Percentiles rank a stretch among this genome's conserved stretches.
These are phyloP conservation scores for Aureobasidium sp. DNA, from an alignment of 2,329 filamentous ascomycete species.

Conservation along the genomic window DNA sequence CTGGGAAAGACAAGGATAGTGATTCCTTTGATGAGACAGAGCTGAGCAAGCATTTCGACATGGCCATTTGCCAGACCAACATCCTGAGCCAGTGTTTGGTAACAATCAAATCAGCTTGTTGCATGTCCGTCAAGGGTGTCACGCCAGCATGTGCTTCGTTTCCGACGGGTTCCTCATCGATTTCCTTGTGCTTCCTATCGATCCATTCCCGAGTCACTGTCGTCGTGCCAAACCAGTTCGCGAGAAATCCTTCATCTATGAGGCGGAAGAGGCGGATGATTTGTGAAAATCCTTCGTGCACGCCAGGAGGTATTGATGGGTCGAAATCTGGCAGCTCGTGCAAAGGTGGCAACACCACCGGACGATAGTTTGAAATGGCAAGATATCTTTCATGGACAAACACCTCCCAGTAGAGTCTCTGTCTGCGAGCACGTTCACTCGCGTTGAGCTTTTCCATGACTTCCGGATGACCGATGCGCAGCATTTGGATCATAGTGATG, in stretches of 20 bases:
- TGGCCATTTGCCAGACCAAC: constrained; percentile 44
- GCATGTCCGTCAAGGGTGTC: constrained; percentile 33
- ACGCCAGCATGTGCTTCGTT: constrained; percentile 15
- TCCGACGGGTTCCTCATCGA: constrained; percentile 32
- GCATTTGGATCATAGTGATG: constrained; percentile 40
- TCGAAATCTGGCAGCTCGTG: constrained; percentile 36
- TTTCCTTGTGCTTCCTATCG: constrained; percentile 39
- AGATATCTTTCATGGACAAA: constrained; percentile 53
- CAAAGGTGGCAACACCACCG: constrained; percentile 36
- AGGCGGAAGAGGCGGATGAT: constrained; percentile 41
- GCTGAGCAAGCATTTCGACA: constrained; percentile 41
- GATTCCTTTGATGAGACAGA: constrained; percentile 24
- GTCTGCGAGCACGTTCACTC: constrained; percentile 37
- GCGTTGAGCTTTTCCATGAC: constrained; percentile 28
- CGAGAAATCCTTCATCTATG: constrained; percentile 39
- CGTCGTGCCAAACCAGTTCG: constrained; percentile 34
- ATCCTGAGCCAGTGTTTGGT: constrained; percentile 46
- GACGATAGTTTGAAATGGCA: constrained; percentile 45
- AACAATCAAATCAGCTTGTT: constrained; percentile 45
- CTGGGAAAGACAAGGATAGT: constrained; percentile 40
- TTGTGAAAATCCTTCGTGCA: constrained; percentile 39
- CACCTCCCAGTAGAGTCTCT: constrained; percentile 50
- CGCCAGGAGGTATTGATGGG: constrained; percentile 31
- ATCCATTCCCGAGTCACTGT: constrained; percentile 38
- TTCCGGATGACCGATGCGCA: constrained; percentile 38